phyloP scores from a whole-genome alignment of 768 basidiomycete genomes.

The Phlebiopsis gigantea region DNA sequence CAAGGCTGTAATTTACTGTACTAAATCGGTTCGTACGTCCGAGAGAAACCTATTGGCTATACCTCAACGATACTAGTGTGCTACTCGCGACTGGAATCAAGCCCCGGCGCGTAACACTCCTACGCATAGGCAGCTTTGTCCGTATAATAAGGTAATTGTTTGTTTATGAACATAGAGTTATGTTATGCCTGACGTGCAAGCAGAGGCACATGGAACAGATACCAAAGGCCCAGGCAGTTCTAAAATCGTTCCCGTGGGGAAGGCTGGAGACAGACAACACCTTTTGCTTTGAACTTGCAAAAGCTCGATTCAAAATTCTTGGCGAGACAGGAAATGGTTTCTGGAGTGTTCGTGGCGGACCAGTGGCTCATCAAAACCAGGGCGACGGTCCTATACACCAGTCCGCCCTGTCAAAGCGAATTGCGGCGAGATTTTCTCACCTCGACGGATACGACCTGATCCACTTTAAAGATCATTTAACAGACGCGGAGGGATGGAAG shows the following conservation, averaged over 20 bases:
- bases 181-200: background rate
- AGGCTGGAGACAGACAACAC: conserved; percentile 37
- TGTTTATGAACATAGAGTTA: background rate
- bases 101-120: background rate
- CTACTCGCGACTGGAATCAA: too few species aligned
- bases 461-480: background rate
- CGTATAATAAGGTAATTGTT: background rate
- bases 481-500: conserved; percentile 7
- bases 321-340: conserved; percentile 35
- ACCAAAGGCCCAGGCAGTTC: conserved; percentile 27
- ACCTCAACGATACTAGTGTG: too few species aligned
- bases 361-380: conserved; percentile 21
- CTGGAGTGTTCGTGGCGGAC: conserved; percentile 35
- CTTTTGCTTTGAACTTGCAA: conserved; percentile 29
- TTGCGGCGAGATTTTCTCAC: background rate
- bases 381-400: background rate
- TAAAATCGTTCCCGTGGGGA: conserved; percentile 38
- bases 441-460: conserved; percentile 9
- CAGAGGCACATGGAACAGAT: conserved; percentile 36
- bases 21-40: background rate
- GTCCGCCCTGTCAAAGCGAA: background rate
- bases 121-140: background rate
- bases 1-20: conserved; percentile 8
- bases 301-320: conserved; percentile 32
- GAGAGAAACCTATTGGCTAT: too few species aligned